Base-by-base conservation (phyloP, 176 grass and related monocot species). In the Oryza glumipatula region DNA sequence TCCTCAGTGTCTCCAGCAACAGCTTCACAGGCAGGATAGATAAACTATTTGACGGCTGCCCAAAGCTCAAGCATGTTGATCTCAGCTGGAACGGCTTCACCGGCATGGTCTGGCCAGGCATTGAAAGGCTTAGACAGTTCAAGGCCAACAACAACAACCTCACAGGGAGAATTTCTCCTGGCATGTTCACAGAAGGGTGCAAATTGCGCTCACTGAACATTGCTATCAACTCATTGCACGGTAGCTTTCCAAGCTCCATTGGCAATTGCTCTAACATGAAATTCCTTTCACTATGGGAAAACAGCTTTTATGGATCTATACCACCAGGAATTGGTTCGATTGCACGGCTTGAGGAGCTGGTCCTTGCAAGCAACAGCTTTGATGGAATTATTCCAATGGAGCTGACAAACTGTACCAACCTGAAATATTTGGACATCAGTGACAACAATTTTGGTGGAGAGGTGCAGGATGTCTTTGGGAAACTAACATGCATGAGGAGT, bases 391-490 rank as follows among this genome's bases (percentile, higher is more conserved):
- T 92, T 33, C 90, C 90, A 0, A 22, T 45, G 21, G 74, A 88
- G 74, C 72, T 92, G 19, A 36, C 83, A 11, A 86, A 83, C 17
- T 86, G 90, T 74, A 58, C 33, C 11, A 26, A 83, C 2, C 70
- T 92, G 24, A 23, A 43, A 51, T 83, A 83, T 63, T 68, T 92
- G 24, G 86, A 92, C 43, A 73, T 89, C 41, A 89, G 86, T 79
- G 69, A 60, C 0, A 88, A 88, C 76, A 43, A n/a, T 33, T 92
- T 89, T 67, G 61, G 79, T 47, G 83, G 83, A 11, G 70, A 89
- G 60, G 72, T 92, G 52, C 87, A 89, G 68, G 15, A 41, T n/a
- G 86, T 89, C 65, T 86, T 92, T 12, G 83, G 91, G 12, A 77
- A 63, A 45, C 84, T 92, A 52, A 48, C 46, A 30, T 58, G 70